Evolutionary conservation across 2,329 filamentous ascomycete species (phyloP), one percentile per base, ranked within the genome.

Genomic region (Celoporthe dispersa): DNA sequence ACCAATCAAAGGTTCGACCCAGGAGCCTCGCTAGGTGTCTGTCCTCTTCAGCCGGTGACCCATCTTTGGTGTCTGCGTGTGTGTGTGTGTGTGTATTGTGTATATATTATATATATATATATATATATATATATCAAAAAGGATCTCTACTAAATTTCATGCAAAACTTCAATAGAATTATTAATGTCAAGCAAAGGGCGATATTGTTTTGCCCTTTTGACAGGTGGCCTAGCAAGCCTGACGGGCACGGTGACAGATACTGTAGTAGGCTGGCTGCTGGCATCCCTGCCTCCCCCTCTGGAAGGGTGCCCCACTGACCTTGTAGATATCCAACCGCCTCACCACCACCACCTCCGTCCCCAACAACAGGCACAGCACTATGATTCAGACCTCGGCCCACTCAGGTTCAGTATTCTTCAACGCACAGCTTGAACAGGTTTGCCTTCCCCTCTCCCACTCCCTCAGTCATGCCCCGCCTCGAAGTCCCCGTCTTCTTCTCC

Each of bases 401-500:
- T n/a, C n/a, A n/a, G n/a, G n/a, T n/a, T n/a, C n/a, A n/a, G n/a
- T 28, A 14, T 33, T 5, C 53, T 57, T 31, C 6, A 57, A 28
- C 11, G 12, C 41, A 51, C n/a, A 53, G 22, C n/a, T n/a, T n/a
- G n/a, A n/a, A n/a, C n/a, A n/a, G n/a, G n/a, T 11, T 51, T 51
- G 1, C 2, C 48, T 9, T 53, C 22, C n/a, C n/a, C n/a, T n/a
- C n/a, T n/a, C n/a, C n/a, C n/a, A n/a, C n/a, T n/a, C n/a, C n/a
- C n/a, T n/a, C n/a, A n/a, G n/a, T n/a, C 37, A 69, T 69, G 64
- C 48, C 41, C 0, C 55, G 22, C 9, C 81, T 88, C 25, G 87
- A 89, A 74, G 80, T 88, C 59, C 86, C 87, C 68, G 82, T 86
- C 74, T 89, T 89, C 77, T 84, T 84, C 55, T 75, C 81, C 33